Evolutionary conservation across 257 asterid species (phyloP), one percentile per base, ranked within the genome.

Genomic region (Nemophila menziesii): DNA sequence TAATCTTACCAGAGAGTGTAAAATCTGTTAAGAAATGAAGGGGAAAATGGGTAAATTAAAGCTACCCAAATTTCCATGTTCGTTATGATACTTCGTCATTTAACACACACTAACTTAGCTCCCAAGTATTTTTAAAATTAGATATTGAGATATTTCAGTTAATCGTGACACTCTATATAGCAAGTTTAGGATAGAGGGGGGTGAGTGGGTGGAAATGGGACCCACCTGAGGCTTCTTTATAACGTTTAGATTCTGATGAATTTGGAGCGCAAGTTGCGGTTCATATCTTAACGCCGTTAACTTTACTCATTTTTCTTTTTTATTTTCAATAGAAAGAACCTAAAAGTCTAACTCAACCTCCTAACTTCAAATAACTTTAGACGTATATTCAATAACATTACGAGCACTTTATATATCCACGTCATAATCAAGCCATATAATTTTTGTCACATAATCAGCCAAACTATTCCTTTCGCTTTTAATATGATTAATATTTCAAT

Each of bases 1-100:
- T 10, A 29, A 29, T 47, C 61, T 66, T 45, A 71, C 75, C 72
- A 37, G 67, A 39, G 44, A 20, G 36, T 18, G 24, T 43, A 43
- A 41, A 52, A 55, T 43, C 59, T 45, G 22, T 49, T 14, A 44
- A 39, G 22, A 57, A 34, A 55, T 57, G 38, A 61, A 43, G 61
- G 55, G 23, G 37, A 26, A 44, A 43, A 43, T 41, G 21, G 63
- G 63, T 16, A 54, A 34, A 49, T 40, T 8, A 38, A 27, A 34
- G 62, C 58, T 61, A 49, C 39, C 62, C 56, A 46, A 50, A 46
- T 37, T n/a, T 54, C 67, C 62, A 46, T 37, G 41, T 21, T 11
- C 22, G 3, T 24, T 19, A 20, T 42, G n/a, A n/a, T n/a, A 19
- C 16, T 29, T 37, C 48, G 34, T 9, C 47, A 61, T 51, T 63